phyloP scores from a whole-genome alignment of 495 filamentous ascomycete species.

The Hypoxylon subgilvum region DNA sequence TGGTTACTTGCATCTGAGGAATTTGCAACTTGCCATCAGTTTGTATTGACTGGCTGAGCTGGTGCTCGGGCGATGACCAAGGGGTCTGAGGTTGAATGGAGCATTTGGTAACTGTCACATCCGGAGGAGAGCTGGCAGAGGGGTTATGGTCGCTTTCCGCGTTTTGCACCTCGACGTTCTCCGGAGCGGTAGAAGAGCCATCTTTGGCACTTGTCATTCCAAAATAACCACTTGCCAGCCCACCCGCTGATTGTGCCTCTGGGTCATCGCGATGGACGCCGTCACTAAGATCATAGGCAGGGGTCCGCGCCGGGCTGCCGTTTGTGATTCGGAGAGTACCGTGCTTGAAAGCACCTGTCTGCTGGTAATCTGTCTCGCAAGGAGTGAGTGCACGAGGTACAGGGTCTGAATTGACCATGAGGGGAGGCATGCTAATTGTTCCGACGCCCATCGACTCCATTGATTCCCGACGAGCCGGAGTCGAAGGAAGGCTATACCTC shows the following conservation, averaged over 20 bases:
- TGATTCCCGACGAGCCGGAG: conserved; percentile 46
- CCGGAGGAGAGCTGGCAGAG: conserved; percentile 39
- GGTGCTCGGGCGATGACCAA: conserved; percentile 7
- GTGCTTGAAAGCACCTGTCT: conserved; percentile 64
- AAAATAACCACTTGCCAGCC: conserved; percentile 2
- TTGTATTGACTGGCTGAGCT: background rate
- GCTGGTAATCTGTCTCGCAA: conserved; percentile 56
- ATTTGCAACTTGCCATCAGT: conserved; percentile 17
- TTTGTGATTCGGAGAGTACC: conserved; percentile 65
- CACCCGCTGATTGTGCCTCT: background rate
- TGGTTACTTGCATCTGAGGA: conserved; percentile 51
- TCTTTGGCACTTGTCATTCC: background rate
- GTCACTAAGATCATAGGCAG: conserved; percentile 16
- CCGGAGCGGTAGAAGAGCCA: background rate
- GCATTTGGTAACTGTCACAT: conserved; percentile 37
- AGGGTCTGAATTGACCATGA: conserved; percentile 30
- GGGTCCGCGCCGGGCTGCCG: conserved; percentile 52
- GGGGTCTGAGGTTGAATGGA: background rate
- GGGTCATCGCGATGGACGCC: background rate
- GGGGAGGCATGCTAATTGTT: conserved; percentile 43
- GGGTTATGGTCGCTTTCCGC: background rate
- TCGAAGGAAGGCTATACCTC: conserved; percentile 48
- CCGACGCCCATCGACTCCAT: conserved; percentile 44
- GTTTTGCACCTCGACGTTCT: conserved; percentile 2
- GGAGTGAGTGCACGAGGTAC: conserved; percentile 52